Percentiles rank a stretch among this genome's conserved stretches.
Evolutionary conservation across 106 monocot genomes (phyloP).

Genomic region (Ottelia alismoides): DNA sequence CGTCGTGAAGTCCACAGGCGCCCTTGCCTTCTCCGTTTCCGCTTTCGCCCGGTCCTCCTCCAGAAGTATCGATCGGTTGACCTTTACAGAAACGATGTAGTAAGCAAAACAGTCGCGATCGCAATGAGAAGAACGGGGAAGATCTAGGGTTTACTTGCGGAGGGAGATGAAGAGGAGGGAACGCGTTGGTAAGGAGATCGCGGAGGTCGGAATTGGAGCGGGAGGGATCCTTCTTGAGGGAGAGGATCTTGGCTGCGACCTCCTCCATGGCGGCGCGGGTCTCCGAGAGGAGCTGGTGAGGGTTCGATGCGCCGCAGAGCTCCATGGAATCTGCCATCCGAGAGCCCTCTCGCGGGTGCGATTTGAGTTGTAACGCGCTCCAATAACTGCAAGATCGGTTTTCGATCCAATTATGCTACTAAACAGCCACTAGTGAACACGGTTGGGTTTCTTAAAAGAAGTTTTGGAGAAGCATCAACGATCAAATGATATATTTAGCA

Average conservation of each 20-base stretch:
- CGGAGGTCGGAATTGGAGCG: constrained; percentile 80
- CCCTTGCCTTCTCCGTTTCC: constrained; percentile 87
- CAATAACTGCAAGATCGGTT: no score
- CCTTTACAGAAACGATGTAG: constrained; percentile 16
- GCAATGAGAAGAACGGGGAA: not conserved
- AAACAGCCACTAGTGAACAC: no score
- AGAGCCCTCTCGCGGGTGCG: no score
- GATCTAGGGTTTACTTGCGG: constrained; percentile 36
- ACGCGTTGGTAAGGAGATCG: constrained; percentile 78
- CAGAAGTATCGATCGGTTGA: constrained; percentile 70
- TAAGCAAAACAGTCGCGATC: no score
- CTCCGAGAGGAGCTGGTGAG: constrained; percentile 49
- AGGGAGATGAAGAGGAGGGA: constrained; percentile 83
- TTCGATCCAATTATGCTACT: no score
- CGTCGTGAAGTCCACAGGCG: constrained; percentile 82
- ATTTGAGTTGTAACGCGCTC: no score
- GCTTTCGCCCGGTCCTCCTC: constrained; percentile 82
- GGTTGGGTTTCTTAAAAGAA: no score
- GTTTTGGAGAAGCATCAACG: no score
- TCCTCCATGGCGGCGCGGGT: constrained; percentile 65
- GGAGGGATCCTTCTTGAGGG: constrained; percentile 67
- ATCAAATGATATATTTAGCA: no score
- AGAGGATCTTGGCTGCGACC: constrained; percentile 66
- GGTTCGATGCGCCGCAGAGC: no score
- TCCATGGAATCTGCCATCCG: no score